Conservation (phyloP, 2,329 filamentous ascomycete species). For the Botrytis aclada region DNA sequence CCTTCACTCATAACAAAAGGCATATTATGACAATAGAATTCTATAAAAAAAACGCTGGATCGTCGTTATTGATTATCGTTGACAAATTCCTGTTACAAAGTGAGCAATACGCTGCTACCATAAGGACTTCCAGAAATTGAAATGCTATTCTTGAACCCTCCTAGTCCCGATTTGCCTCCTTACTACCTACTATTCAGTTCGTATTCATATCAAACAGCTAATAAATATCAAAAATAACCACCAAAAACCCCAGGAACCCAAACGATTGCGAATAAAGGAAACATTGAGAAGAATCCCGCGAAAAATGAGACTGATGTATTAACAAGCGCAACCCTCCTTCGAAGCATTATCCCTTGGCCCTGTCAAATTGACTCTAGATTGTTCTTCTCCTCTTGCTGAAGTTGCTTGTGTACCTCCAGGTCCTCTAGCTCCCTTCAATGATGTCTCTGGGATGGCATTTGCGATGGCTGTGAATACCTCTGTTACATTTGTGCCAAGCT, state of each 20-base stretch:
- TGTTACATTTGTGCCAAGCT: constrained; percentile 89
- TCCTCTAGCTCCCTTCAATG: constrained; percentile 83
- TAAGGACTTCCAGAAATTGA: not conserved
- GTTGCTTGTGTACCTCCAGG: constrained; percentile 55
- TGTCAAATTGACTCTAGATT: constrained; percentile 76
- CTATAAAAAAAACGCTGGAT: not conserved
- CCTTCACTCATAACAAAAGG: not conserved
- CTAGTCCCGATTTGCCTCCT: not conserved
- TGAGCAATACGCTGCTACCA: not conserved
- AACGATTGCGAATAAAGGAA: constrained; percentile 22
- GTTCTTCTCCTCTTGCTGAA: constrained; percentile 61
- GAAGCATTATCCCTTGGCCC: constrained; percentile 69
- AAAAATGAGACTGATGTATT: constrained; percentile 24
- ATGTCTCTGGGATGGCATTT: constrained; percentile 96
- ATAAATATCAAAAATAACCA: constrained; percentile 26
- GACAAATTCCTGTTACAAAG: constrained; percentile 13
- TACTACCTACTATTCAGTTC: constrained; percentile 21
- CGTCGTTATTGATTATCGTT: not conserved
- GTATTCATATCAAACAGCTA: constrained; percentile 30
- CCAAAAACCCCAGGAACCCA: constrained; percentile 26
- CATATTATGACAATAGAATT: not conserved
- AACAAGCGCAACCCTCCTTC: constrained; percentile 93
- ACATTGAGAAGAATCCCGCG: constrained; percentile 23
- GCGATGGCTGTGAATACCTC: constrained; percentile 98
- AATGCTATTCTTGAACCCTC: not conserved